Evolutionary conservation across 2,329 filamentous ascomycete species (phyloP).

Genomic region (Emmonsia crescens): DNA sequence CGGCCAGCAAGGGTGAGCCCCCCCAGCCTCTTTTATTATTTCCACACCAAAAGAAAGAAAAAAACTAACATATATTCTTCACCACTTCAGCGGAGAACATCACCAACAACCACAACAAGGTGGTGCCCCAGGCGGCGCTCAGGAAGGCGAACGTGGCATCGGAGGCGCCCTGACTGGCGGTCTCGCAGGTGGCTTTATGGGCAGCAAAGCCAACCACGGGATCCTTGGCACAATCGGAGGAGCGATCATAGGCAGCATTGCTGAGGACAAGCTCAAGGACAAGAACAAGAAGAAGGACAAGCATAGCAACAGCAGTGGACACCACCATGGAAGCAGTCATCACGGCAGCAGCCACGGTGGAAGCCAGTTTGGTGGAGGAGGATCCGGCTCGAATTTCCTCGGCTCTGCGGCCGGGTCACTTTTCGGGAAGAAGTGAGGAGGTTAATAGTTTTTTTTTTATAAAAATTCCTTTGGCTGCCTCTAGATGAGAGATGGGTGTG

Average conservation of each 20-base stretch:
- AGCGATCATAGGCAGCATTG: slow-evolving; percentile 36
- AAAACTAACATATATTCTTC: not conserved
- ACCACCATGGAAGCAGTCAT: slow-evolving; percentile 18
- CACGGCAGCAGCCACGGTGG: slow-evolving; percentile 1
- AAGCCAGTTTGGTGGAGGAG: not conserved
- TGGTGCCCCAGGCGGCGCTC: slow-evolving; percentile 27
- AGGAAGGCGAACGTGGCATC: slow-evolving; percentile 37
- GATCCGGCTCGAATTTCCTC: not conserved
- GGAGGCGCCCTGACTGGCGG: slow-evolving; percentile 38
- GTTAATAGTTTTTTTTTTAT: not conserved
- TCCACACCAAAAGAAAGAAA: not conserved
- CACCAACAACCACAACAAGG: slow-evolving; percentile 12
- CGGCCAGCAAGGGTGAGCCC: slow-evolving; percentile 9
- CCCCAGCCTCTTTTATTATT: not conserved
- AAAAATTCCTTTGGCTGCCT: not conserved
- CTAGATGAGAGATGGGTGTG: not conserved
- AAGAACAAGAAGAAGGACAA: slow-evolving; percentile 26
- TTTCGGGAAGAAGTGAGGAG: slow-evolving; percentile 6
- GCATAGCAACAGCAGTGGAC: slow-evolving; percentile 21
- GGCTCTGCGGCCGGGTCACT: slow-evolving; percentile 1
- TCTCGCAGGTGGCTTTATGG: slow-evolving; percentile 36
- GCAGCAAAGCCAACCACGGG: slow-evolving; percentile 39
- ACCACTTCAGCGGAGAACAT: not conserved
- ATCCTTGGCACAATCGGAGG: slow-evolving; percentile 39
- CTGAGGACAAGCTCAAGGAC: slow-evolving; percentile 37